Conservation (phyloP, 306 rosid species). For the Castanea mollissima region DNA sequence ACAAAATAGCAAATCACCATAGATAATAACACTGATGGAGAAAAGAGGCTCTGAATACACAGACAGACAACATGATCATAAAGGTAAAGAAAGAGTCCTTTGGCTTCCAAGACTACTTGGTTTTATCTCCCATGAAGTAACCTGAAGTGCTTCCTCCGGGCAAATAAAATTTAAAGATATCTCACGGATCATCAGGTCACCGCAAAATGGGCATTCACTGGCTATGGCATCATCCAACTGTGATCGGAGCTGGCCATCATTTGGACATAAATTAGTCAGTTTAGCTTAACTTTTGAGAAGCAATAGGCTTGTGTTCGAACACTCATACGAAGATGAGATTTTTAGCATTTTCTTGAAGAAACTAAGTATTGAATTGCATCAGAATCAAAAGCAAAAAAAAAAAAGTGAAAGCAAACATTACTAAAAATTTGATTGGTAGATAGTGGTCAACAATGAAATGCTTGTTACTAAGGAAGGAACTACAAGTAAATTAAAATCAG, state of each 20-base stretch:
- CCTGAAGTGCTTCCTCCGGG: conserved; percentile 65
- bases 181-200: conserved; percentile 89
- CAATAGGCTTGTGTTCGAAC: background rate
- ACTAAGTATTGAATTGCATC: background rate
- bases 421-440: background rate
- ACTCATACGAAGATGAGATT: background rate
- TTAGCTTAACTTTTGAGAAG: conserved; percentile 3
- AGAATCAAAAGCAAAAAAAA: background rate
- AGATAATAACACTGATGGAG: background rate
- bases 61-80: conserved; percentile 30
- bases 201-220: conserved; percentile 94
- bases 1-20: background rate
- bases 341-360: background rate
- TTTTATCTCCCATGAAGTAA: conserved; percentile 77
- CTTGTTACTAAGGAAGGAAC: background rate
- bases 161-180: conserved; percentile 76
- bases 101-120: conserved; percentile 61
- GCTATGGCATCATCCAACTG: conserved; percentile 96
- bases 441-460: conserved; percentile 8
- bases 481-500: conserved; percentile 19
- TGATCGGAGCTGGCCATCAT: conserved; percentile 69
- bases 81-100: conserved; percentile 59
- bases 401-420: background rate
- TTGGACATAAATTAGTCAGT: conserved; percentile 8
- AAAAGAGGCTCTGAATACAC: background rate